Evolutionary conservation across 805 yeast species (phyloP).

Genomic region (Blastobotrys chiropterorum): DNA sequence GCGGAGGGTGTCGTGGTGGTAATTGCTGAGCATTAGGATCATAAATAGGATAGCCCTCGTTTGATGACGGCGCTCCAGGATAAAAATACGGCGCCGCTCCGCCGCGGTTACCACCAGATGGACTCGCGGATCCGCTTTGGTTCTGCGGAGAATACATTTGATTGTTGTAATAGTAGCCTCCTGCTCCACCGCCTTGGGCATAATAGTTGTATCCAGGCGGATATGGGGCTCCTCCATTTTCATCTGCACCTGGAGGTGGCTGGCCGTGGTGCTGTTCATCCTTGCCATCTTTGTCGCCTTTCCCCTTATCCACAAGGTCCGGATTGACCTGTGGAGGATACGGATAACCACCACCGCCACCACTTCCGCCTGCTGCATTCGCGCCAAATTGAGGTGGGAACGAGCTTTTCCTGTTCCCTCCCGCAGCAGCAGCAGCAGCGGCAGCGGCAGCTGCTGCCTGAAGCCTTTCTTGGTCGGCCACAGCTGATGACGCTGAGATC

Average conservation of each 20-base stretch:
- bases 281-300: neutral
- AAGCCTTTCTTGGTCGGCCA: slow-evolving; percentile 1
- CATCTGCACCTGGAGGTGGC: neutral
- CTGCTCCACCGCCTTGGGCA: neutral
- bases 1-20: neutral
- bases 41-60: slow-evolving; percentile 5
- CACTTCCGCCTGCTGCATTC: neutral
- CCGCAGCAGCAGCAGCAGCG: slow-evolving; percentile 5
- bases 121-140: neutral
- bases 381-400: neutral
- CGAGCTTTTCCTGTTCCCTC: neutral
- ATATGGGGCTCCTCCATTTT: neutral
- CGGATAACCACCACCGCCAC: neutral
- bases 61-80: neutral
- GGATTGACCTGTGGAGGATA: neutral
- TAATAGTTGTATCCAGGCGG: neutral
- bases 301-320: neutral
- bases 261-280: neutral
- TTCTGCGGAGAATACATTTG: neutral
- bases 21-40: neutral
- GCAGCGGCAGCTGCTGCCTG: slow-evolving; percentile 5
- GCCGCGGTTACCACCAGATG: neutral
- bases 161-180: neutral
- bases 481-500: slow-evolving; percentile 10
- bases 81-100: neutral